A percentile compares a stretch with the other conserved stretches of the same genome.
These are phyloP conservation scores for Thelonectria olida DNA, from an alignment of 2,329 filamentous ascomycete species.

Conservation along the genomic window DNA sequence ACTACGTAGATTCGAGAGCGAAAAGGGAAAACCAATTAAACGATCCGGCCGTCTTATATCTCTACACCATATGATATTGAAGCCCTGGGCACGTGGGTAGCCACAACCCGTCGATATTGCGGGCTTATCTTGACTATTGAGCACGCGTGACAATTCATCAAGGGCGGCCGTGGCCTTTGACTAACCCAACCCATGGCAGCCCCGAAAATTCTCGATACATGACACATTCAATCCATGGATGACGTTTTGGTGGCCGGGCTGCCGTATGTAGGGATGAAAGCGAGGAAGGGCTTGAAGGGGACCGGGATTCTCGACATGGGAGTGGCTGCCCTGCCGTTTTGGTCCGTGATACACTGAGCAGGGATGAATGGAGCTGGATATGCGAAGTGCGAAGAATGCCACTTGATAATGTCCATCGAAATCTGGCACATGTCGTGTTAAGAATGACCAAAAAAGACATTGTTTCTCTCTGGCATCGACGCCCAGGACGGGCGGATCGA, in stretches of 20 bases:
- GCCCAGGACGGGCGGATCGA: too few relatives aligned
- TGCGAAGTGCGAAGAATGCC: too few relatives aligned
- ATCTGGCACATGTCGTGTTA: too few relatives aligned
- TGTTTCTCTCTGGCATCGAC: too few relatives aligned
- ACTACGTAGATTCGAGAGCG: too few relatives aligned
- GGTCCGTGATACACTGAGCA: not conserved
- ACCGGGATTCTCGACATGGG: not conserved
- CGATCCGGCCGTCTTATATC: not conserved
- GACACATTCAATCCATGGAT: not conserved
- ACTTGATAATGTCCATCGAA: too few relatives aligned
- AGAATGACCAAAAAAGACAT: too few relatives aligned
- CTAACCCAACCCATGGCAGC: not conserved
- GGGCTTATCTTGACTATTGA: not conserved
- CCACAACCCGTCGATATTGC: too few relatives aligned
- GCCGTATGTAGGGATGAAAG: constrained; percentile 6
- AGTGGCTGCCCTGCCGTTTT: not conserved
- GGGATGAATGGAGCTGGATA: not conserved
- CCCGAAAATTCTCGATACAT: not conserved
- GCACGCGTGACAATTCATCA: not conserved
- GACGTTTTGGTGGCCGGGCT: not conserved
- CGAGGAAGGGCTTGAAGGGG: constrained; percentile 1
- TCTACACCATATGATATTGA: too few relatives aligned
- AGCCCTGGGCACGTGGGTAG: too few relatives aligned
- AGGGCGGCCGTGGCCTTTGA: not conserved
- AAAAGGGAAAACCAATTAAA: not conserved